A percentile compares a stretch with the other conserved stretches of the same genome.
These are phyloP conservation scores for Earliella scabrosa DNA, from an alignment of 1,284 basidiomycete genomes.

Conservation along the genomic window DNA sequence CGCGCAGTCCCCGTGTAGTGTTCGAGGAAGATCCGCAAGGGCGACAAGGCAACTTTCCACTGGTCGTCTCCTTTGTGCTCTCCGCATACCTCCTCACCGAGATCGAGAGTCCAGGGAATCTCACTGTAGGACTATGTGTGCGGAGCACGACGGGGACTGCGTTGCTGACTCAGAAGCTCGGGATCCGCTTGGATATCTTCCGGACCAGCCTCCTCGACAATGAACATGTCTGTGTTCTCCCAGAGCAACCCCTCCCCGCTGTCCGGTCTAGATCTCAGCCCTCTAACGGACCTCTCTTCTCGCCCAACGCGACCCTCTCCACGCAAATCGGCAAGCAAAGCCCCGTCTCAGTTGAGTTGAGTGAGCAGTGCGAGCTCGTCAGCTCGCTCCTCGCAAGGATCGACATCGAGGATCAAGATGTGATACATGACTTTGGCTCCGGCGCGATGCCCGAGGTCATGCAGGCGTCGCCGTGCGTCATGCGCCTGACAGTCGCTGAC, in stretches of 20 bases:
- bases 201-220: slow-evolving; percentile 35
- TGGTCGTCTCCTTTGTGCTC: slow-evolving; percentile 41
- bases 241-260: slow-evolving; percentile 20
- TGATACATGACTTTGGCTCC: slow-evolving; percentile 26
- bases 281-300: not conserved
- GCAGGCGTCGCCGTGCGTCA: slow-evolving; percentile 40
- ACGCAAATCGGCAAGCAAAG: slow-evolving; percentile 4
- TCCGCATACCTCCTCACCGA: slow-evolving; percentile 33
- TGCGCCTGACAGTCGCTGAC: slow-evolving; percentile 34
- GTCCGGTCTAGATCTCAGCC: not conserved
- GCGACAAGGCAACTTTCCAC: slow-evolving; percentile 34
- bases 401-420: slow-evolving; percentile 29
- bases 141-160: slow-evolving; percentile 30
- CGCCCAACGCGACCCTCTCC: not conserved
- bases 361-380: slow-evolving; percentile 37
- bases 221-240: slow-evolving; percentile 36
- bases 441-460: slow-evolving; percentile 22
- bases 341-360: slow-evolving; percentile 30
- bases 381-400: slow-evolving; percentile 29
- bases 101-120: slow-evolving; percentile 28
- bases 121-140: slow-evolving; percentile 34
- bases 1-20: slow-evolving; percentile 23
- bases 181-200: slow-evolving; percentile 34
- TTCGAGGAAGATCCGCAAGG: slow-evolving; percentile 41
- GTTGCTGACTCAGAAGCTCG: slow-evolving; percentile 29